Percentiles rank a stretch among this genome's conserved stretches.
Evolutionary conservation across 495 filamentous ascomycete genomes (phyloP).

Genomic region (Neurospora sp.): DNA sequence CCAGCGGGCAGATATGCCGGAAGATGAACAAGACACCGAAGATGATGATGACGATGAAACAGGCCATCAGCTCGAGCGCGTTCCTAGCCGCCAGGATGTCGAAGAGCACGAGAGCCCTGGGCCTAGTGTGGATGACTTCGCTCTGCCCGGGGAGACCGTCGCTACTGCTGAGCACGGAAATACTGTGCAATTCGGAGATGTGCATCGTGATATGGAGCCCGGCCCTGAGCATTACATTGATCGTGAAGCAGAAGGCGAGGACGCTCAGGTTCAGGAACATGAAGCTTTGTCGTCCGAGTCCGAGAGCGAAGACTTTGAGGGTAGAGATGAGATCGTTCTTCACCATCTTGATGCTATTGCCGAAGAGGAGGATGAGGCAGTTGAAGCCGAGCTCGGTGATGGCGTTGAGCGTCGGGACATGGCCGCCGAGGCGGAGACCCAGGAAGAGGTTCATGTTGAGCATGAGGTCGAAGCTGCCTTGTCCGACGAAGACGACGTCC

Average conservation of each 20-base stretch:
- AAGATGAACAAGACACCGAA: not conserved
- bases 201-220: not conserved
- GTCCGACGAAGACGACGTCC: not conserved
- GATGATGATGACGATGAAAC: not conserved
- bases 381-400: not conserved
- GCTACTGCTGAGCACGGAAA: not conserved
- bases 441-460: not conserved
- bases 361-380: not conserved
- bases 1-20: no score
- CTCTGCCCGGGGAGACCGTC: not conserved
- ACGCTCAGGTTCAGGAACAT: not conserved
- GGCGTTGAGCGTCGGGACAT: not conserved
- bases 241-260: not conserved
- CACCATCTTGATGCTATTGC: not conserved
- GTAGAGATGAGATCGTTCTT: not conserved
- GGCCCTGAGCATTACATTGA: not conserved
- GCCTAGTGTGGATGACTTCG: not conserved
- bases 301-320: not conserved
- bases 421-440: not conserved
- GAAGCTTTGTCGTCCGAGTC: not conserved
- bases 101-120: not conserved
- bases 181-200: not conserved
- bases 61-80: not conserved
- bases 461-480: not conserved
- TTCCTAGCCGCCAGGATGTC: not conserved